Evolutionary conservation across 768 basidiomycete species (phyloP).

Genomic region (Naganishia vaughanmartiniae): DNA sequence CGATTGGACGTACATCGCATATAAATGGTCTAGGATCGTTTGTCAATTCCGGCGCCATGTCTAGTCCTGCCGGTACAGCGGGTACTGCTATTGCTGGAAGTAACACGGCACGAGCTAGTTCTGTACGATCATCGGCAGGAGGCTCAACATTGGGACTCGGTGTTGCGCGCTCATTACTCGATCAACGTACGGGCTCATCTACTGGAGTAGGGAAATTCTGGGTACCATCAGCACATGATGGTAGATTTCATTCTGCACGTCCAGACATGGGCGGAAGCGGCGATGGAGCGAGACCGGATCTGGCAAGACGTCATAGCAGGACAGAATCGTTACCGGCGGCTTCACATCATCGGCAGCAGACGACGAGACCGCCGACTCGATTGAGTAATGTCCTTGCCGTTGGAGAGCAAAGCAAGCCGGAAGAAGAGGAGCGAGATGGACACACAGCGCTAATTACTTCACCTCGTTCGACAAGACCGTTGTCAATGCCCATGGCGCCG

Average conservation of each 20-base stretch:
- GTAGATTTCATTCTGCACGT: constrained; percentile 1
- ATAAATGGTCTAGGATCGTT: background rate
- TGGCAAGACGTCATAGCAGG: constrained; percentile 11
- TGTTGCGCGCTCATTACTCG: constrained; percentile 24
- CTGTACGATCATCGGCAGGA: constrained; percentile 35
- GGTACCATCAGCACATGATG: background rate
- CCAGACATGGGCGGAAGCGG: background rate
- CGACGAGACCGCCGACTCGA: background rate
- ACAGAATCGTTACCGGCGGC: constrained; percentile 9
- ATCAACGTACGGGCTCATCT: constrained; percentile 2
- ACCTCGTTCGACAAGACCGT: background rate
- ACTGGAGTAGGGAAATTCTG: background rate
- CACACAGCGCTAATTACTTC: background rate
- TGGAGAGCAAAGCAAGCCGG: background rate
- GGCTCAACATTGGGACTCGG: constrained; percentile 47
- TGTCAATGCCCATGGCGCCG: constrained; percentile 21
- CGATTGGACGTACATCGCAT: constrained; percentile 32
- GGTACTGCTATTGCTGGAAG: constrained; percentile 44
- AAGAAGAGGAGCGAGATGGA: background rate
- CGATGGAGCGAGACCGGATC: constrained; percentile 1
- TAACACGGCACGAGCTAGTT: constrained; percentile 48
- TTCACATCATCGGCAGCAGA: constrained; percentile 11
- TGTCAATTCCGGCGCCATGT: constrained; percentile 32
- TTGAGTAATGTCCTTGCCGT: constrained; percentile 15
- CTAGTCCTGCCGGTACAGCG: constrained; percentile 46